Base-by-base conservation (phyloP, 805 yeast species). In the Pichia gijzeniarum region DNA sequence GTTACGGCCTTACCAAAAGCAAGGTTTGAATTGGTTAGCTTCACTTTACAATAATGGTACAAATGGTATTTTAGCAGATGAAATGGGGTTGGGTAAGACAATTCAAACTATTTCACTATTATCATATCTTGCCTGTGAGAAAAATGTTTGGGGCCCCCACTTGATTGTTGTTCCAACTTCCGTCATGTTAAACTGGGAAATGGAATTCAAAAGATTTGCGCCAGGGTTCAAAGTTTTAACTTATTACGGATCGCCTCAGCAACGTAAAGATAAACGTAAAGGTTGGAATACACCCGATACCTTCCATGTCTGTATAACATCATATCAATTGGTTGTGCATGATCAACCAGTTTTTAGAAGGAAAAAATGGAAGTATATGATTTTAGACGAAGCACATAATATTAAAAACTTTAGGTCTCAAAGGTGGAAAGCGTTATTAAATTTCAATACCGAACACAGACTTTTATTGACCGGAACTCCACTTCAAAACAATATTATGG, bases 211-310 rank as follows among this genome's bases (percentile, higher is more conserved):
- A 59, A 79, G 95, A 56, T 93, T 93, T 71, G 97, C 97, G 1
- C 99, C 99, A 0, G 99, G 99, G 0, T 85, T 93, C 63, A 91
- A 95, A 63, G 93, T 93, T 3, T 61, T 93, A 61, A 93, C 98
- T 0, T 93, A 93, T 63, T 93, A 91, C 58, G 99, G 99, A 0
- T 82, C 95, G 14, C 99, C 98, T 0, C 95, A 87, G 57, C 98
- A 93, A 62, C 81, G 99, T 60, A 90, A 90, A 40, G 93, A 87
- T 53, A 93, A 93, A 60, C 79, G 99, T 57, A 83, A 84, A 52
- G 99, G 99, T 2, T 93, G 99, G 99, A 91, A 91, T 59, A 89
- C 87, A 45, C 95, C 89, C 1, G 95, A 91, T 60, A 79, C 96
- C 0, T 93, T 95, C 72, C 98, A 93, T 63, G 93, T 93, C 13